Evolutionary conservation across 2,329 filamentous ascomycete genomes (phyloP).

Genomic region (Ceratocystis smalleyi): DNA sequence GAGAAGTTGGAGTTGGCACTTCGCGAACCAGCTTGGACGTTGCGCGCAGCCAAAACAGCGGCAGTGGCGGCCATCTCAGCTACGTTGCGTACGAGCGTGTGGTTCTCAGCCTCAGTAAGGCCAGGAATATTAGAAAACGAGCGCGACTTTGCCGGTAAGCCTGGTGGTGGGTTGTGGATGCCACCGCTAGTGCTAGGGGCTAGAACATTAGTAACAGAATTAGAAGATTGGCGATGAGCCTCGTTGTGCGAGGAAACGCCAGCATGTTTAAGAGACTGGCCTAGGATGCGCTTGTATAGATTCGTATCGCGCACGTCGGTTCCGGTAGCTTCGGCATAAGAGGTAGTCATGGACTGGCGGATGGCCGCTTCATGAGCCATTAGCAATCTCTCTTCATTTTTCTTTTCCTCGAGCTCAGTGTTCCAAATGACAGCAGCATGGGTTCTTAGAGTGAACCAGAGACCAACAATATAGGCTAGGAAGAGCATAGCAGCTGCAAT

Average conservation of each 20-base stretch:
- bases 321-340: slow-evolving; percentile 33
- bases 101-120: slow-evolving; percentile 69
- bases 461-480: slow-evolving; percentile 78
- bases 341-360: slow-evolving; percentile 11
- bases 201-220: slow-evolving; percentile 26
- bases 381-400: slow-evolving; percentile 36
- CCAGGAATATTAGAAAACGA: slow-evolving; percentile 45
- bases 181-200: slow-evolving; percentile 19
- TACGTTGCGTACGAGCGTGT: slow-evolving; percentile 66
- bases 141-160: slow-evolving; percentile 34
- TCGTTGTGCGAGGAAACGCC: slow-evolving; percentile 37
- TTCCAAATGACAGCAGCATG: slow-evolving; percentile 98
- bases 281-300: slow-evolving; percentile 83
- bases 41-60: slow-evolving; percentile 69
- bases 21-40: slow-evolving; percentile 32
- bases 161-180: slow-evolving; percentile 21
- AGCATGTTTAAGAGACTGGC: slow-evolving; percentile 73
- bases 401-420: slow-evolving; percentile 64
- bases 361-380: slow-evolving; percentile 8
- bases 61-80: slow-evolving; percentile 89
- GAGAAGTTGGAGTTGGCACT: not conserved
- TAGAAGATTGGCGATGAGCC: slow-evolving; percentile 28
- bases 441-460: slow-evolving; percentile 89
- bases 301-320: slow-evolving; percentile 72
- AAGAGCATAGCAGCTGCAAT: slow-evolving; percentile 74